Evolutionary conservation across 2,329 filamentous ascomycete genomes (phyloP).

Genomic region (Fusarium guadeloupense): DNA sequence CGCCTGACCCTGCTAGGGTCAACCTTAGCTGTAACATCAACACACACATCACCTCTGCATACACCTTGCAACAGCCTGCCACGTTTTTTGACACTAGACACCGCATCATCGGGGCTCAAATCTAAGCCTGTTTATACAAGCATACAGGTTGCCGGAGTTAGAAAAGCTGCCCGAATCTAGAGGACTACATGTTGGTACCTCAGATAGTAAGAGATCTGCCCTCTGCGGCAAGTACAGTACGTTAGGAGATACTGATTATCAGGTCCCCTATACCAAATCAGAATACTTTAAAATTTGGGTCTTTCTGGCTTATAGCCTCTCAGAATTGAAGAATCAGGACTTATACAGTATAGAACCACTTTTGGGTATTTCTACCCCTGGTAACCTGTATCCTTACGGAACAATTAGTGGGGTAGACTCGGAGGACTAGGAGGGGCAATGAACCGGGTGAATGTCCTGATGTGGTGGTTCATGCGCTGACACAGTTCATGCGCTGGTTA

Average conservation of each 20-base stretch:
- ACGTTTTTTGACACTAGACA: too few species aligned
- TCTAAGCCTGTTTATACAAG: constrained; percentile 11
- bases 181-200: not conserved
- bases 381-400: not conserved
- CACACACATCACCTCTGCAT: too few species aligned
- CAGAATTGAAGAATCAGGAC: too few species aligned
- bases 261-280: too few species aligned
- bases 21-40: too few species aligned
- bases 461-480: not conserved
- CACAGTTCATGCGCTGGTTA: constrained; percentile 8
- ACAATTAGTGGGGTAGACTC: constrained; percentile 2
- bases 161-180: not conserved
- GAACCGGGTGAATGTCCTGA: constrained; percentile 1
- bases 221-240: not conserved
- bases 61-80: too few species aligned
- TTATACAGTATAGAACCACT: too few species aligned
- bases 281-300: too few species aligned
- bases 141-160: not conserved
- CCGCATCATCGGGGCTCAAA: too few species aligned
- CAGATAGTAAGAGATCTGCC: not conserved
- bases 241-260: not conserved
- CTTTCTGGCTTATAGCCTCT: too few species aligned
- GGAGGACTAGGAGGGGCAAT: not conserved
- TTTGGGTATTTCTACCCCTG: too few species aligned
- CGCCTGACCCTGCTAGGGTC: too few species aligned